Conservation (phyloP, 371 early-diverging fungal genomes). For the Mortierella sp. region DNA sequence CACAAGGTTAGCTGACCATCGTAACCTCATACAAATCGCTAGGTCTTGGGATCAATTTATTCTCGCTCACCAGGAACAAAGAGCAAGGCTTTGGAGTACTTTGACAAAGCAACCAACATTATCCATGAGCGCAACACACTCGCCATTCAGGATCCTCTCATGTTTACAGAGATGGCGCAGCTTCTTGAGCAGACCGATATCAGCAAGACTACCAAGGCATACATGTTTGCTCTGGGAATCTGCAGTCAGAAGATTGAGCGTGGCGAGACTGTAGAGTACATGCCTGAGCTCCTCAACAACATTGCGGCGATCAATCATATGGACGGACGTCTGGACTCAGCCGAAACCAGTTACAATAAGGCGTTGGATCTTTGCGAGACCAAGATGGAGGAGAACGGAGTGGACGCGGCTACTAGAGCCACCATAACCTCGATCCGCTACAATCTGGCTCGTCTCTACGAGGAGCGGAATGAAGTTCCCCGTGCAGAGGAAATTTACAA, state of each 20-base stretch:
- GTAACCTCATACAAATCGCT: not conserved
- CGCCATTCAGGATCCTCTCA: constrained; percentile 65
- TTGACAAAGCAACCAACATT: constrained; percentile 67
- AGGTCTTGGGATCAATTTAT: constrained; percentile 74
- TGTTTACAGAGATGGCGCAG: constrained; percentile 74
- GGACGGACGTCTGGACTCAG: constrained; percentile 60
- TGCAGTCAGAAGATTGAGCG: constrained; percentile 56
- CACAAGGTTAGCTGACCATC: not conserved
- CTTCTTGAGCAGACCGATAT: constrained; percentile 71
- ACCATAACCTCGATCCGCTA: constrained; percentile 75
- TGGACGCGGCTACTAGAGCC: constrained; percentile 41
- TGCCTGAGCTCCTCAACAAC: constrained; percentile 85
- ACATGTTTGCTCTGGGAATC: constrained; percentile 63
- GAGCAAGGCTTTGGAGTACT: constrained; percentile 73
- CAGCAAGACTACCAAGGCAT: constrained; percentile 63
- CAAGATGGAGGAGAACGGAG: constrained; percentile 36
- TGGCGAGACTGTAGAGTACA: constrained; percentile 58
- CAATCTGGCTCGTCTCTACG: constrained; percentile 87
- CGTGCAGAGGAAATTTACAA: constrained; percentile 79
- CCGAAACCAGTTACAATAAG: constrained; percentile 56
- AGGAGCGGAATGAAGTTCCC: constrained; percentile 69
- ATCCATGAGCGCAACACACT: constrained; percentile 59
- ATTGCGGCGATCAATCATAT: constrained; percentile 81
- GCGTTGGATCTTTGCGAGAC: constrained; percentile 57
- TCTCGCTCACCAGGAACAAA: constrained; percentile 73